Percentiles rank a stretch among this genome's conserved stretches.
phyloP scores from a whole-genome alignment of 2,329 filamentous ascomycete species.

The Paecilomyces sp. region DNA sequence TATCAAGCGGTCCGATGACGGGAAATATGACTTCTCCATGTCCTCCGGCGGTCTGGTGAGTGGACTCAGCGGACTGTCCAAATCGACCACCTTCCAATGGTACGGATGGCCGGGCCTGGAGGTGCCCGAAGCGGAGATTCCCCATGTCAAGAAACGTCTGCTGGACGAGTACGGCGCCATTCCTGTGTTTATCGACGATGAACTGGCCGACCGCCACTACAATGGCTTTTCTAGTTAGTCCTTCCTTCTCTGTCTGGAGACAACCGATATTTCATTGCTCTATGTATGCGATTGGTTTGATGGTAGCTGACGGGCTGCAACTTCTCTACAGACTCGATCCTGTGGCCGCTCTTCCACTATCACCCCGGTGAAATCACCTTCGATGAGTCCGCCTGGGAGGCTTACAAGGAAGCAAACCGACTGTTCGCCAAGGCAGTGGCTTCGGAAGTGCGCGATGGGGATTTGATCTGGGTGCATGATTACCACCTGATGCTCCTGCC shows the following conservation, averaged over 20 bases:
- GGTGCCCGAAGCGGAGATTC: constrained; percentile 75
- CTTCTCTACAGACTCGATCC: constrained; percentile 64
- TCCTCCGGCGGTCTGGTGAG: constrained; percentile 94
- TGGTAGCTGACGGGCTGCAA: constrained; percentile 1
- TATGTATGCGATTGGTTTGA: background rate
- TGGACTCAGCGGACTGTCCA: constrained; percentile 82
- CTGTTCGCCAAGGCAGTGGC: constrained; percentile 81
- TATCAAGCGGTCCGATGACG: constrained; percentile 88
- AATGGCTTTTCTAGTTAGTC: constrained; percentile 90
- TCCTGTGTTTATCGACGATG: constrained; percentile 88
- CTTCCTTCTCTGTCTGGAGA: background rate
- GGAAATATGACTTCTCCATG: constrained; percentile 89
- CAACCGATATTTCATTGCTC: background rate
- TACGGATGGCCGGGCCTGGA: constrained; percentile 96
- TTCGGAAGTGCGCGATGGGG: constrained; percentile 78
- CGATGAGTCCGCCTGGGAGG: constrained; percentile 84
- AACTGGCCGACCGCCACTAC: constrained; percentile 90
- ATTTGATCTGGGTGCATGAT: constrained; percentile 92
- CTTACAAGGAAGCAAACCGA: constrained; percentile 83
- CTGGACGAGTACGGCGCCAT: constrained; percentile 84
- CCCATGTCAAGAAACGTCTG: constrained; percentile 65
- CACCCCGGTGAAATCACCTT: constrained; percentile 95
- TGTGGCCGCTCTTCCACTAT: constrained; percentile 96
- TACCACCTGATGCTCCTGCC: constrained; percentile 94
- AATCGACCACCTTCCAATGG: constrained; percentile 94